A percentile compares a stretch with the other conserved stretches of the same genome.
phyloP scores from a whole-genome alignment of 2,329 filamentous ascomycete genomes.

The Lasiodiplodia sp. region DNA sequence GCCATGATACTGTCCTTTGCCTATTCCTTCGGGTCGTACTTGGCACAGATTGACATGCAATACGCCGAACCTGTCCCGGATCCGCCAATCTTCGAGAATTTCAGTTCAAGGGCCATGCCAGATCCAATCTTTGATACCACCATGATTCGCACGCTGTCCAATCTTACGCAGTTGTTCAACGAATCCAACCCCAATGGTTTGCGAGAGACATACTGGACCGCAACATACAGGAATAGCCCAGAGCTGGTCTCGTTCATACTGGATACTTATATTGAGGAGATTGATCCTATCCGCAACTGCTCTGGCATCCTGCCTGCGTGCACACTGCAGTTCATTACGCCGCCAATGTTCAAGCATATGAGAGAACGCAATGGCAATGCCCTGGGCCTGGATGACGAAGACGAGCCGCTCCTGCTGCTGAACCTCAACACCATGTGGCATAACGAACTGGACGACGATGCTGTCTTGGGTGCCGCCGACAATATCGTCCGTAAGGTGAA shows the following conservation, averaged over 20 bases:
- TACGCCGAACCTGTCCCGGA: slow-evolving; percentile 30
- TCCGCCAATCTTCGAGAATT: slow-evolving; percentile 39
- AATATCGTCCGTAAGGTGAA: slow-evolving; percentile 35
- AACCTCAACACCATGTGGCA: slow-evolving; percentile 37
- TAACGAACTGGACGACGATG: slow-evolving; percentile 36
- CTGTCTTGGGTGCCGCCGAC: slow-evolving; percentile 35
- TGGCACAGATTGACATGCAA: slow-evolving; percentile 34
- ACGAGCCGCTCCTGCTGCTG: slow-evolving; percentile 37
- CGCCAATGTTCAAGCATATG: slow-evolving; percentile 36
- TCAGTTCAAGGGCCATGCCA: slow-evolving; percentile 37
- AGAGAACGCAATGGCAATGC: slow-evolving; percentile 39
- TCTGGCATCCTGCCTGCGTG: slow-evolving; percentile 34
- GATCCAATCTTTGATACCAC: slow-evolving; percentile 33
- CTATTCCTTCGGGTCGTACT: slow-evolving; percentile 32
- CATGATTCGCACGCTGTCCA: slow-evolving; percentile 34
- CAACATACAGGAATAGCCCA: slow-evolving; percentile 42
- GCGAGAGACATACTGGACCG: slow-evolving; percentile 41
- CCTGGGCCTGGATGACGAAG: slow-evolving; percentile 38
- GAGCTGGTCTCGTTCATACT: slow-evolving; percentile 35
- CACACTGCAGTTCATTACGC: slow-evolving; percentile 41
- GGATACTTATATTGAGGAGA: slow-evolving; percentile 38
- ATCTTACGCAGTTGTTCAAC: slow-evolving; percentile 43
- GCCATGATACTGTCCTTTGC: slow-evolving; percentile 41
- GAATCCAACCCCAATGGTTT: slow-evolving; percentile 42
- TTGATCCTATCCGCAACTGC: slow-evolving; percentile 34